Evolutionary conservation across 768 basidiomycete genomes (phyloP), one percentile per base, ranked within the genome.

Genomic region (Candolleomyces efflorescens): DNA sequence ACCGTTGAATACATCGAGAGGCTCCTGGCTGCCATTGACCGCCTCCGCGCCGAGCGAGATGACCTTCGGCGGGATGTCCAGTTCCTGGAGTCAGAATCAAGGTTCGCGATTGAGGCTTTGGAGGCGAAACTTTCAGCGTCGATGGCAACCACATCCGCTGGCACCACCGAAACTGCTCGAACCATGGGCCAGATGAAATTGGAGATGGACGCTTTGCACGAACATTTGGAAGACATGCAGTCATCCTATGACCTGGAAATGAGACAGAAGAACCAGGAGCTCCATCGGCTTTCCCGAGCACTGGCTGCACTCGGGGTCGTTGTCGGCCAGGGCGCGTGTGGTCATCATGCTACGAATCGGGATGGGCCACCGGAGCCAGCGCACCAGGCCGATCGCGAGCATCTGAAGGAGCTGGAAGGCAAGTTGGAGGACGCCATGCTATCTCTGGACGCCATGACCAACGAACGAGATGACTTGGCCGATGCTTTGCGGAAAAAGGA

Each of bases 1-100:
- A 67, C 71, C 11, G 67, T 80, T 17, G 67, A 63, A 18, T 71
- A 80, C 45, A 75, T 87, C 36, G 82, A 82, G 59, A 81, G 79
- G 39, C 74, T 91, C 22, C 73, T 91, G 51, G 69, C 69, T 24
- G 84, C 89, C 1, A 74, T 89, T 44, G 81, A 84, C n/a, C 82
- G 89, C 36, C 73, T 91, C 47, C 84, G 90, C 4, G 68, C 69
- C 3, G 88, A 92, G 62, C 78, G 89, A 4, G 85, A 91, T 60
- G 73, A 69, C 47, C 76, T 90, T 24, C 78, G 78, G 52, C 78
- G 84, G 5, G 79, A 86, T 54, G 69, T 92, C 13, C 78, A 87
- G 50, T 92, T 91, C 69, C 72, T 87, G 54, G 79, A 87, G 61
- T 74, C 77, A 2, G 90, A 92, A 70, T 82, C 83, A 23, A 81